Evolutionary conservation across 2,329 filamentous ascomycete species (phyloP).

Genomic region (Exophiala viscosa): DNA sequence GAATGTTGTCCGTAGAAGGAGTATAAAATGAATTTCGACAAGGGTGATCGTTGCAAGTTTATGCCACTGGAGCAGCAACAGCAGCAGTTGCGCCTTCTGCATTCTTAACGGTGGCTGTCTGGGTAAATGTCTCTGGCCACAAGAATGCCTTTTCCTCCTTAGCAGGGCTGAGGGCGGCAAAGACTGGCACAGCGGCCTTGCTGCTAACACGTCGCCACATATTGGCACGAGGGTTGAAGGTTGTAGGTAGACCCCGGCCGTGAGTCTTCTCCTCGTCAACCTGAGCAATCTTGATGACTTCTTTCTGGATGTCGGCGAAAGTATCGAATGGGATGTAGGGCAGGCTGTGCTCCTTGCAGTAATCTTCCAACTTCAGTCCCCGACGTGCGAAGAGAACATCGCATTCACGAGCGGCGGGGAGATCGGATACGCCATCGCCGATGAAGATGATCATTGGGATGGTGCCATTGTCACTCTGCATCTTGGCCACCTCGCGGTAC

Average conservation of each 20-base stretch:
- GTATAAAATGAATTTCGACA: neutral
- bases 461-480: conserved; percentile 56
- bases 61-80: conserved; percentile 21
- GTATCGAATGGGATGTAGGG: conserved; percentile 61
- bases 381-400: conserved; percentile 65
- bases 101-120: conserved; percentile 36
- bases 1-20: neutral
- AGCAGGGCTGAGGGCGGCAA: conserved; percentile 50
- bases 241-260: conserved; percentile 56
- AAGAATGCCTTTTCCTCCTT: conserved; percentile 61
- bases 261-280: conserved; percentile 61
- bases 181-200: conserved; percentile 50
- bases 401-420: conserved; percentile 62
- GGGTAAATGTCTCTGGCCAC: conserved; percentile 58
- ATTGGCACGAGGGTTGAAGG: conserved; percentile 66
- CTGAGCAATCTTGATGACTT: conserved; percentile 55
- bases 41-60: neutral
- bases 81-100: conserved; percentile 6
- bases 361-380: conserved; percentile 63
- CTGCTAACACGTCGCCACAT: conserved; percentile 63
- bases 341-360: conserved; percentile 61
- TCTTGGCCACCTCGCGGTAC: conserved; percentile 53
- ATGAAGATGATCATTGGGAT: conserved; percentile 67
- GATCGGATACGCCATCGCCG: conserved; percentile 65
- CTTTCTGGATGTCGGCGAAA: conserved; percentile 62